These are phyloP conservation scores for Panaeolus papilionaceus DNA, from an alignment of 768 basidiomycete species.

Conservation along the genomic window DNA sequence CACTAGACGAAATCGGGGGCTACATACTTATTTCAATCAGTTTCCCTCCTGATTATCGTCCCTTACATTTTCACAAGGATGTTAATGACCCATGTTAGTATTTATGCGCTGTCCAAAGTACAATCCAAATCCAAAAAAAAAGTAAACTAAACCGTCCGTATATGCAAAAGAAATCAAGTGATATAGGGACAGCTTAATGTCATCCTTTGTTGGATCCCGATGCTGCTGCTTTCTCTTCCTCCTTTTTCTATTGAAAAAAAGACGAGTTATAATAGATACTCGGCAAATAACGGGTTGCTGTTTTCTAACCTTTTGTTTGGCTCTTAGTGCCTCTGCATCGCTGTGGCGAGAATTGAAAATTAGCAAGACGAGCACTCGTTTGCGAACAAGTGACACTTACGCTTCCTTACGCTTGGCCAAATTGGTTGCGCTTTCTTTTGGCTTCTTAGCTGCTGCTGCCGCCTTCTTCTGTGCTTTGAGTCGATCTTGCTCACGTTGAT, in stretches of 20 bases:
- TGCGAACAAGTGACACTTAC: slow-evolving; percentile 51
- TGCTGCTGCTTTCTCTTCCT: slow-evolving; percentile 48
- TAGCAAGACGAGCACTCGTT: slow-evolving; percentile 18
- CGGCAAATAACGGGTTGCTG: neutral
- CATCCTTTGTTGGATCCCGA: slow-evolving; percentile 24
- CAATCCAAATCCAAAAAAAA: slow-evolving; percentile 15
- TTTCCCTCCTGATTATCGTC: no score
- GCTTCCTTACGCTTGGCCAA: slow-evolving; percentile 77
- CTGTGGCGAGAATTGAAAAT: slow-evolving; percentile 43
- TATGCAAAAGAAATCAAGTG: neutral
- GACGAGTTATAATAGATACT: slow-evolving; percentile 12
- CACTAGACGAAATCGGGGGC: neutral
- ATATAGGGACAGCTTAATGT: slow-evolving; percentile 6
- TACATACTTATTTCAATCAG: neutral
- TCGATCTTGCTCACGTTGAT: slow-evolving; percentile 82
- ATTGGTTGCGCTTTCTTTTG: slow-evolving; percentile 69
- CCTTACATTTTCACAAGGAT: neutral
- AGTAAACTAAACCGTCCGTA: slow-evolving; percentile 11
- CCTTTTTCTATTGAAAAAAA: slow-evolving; percentile 52
- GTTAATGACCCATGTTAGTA: neutral
- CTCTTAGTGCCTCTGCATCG: slow-evolving; percentile 76
- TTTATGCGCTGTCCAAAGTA: slow-evolving; percentile 13
- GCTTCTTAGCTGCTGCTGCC: slow-evolving; percentile 58
- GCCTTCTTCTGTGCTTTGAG: slow-evolving; percentile 76
- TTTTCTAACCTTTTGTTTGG: slow-evolving; percentile 76